Base-by-base conservation (phyloP, 2,329 filamentous ascomycete genomes). In the Lachnellula suecica region DNA sequence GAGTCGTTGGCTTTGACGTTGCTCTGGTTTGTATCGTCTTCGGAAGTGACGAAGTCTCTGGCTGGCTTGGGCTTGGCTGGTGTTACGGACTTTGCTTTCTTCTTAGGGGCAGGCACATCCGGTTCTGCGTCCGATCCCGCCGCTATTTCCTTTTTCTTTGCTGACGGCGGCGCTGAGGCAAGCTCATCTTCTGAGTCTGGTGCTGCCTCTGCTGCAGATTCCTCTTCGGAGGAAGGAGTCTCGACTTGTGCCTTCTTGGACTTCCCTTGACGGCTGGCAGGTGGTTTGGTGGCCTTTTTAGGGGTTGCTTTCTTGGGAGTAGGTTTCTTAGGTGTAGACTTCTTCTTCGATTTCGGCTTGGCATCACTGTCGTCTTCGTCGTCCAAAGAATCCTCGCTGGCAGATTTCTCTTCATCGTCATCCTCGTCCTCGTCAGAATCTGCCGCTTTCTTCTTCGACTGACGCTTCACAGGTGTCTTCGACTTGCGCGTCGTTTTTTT, bases 401-500 rank as follows among this genome's bases (percentile, higher is more conserved):
- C 37, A 17, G 46, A 44, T n/a, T 55, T 50, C 13, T 56, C 46
- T 4, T 50, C 40, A 17, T 48, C 54, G 9, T 56, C 49, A 11
- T 61, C 61, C 8, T 65, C 54, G 7, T 66, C 61, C 10, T 59
- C 58, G 25, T 69, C 63, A 44, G 54, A 40, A 42, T 44, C 4
- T 53, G 56, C 29, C 55, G 56, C 44, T 63, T 52, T 68, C 59
- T 46, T 61, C 53, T 62, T 64, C 15, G 61, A 49, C 24, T 55
- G 60, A 20, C 62, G 49, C 37, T 63, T 66, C n/a, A 53, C 48
- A 20, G 62, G 56, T 19, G 60, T 52, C 22, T 63, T 61, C 17
- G 57, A 15, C 23, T 52, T 54, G 4, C 47, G 22, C 41, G 49
- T 54, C 15, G 45, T 79, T 66, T 75, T 80, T 68, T 84, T 81